Conservation (phyloP, 345 rosid genomes). For the Melaleuca quinquenervia region DNA sequence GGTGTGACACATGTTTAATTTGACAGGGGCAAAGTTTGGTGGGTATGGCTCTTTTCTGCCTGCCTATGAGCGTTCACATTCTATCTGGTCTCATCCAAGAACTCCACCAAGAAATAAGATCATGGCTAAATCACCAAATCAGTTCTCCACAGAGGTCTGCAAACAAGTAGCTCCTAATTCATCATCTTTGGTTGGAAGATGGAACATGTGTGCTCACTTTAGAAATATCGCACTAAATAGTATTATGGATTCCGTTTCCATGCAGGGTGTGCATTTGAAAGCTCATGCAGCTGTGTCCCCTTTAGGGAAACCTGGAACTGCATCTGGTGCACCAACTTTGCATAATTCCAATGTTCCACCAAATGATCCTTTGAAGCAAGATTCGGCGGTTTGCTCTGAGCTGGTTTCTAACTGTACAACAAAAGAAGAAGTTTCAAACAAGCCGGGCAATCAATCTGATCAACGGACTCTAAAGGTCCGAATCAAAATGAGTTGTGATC, state of each 20-base stretch:
- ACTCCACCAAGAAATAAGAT: conserved; percentile 16
- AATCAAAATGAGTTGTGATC: conserved; percentile 49
- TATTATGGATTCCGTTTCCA: neutral
- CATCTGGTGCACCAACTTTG: conserved; percentile 1
- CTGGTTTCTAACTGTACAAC: conserved; percentile 10
- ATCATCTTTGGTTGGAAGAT: conserved; percentile 2
- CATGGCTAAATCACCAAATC: conserved; percentile 16
- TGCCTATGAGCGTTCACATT: conserved; percentile 18
- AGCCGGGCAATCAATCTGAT: conserved; percentile 13
- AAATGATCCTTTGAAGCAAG: conserved; percentile 17
- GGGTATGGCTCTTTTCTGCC: conserved; percentile 75
- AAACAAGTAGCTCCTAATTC: neutral
- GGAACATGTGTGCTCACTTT: neutral
- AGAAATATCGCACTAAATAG: neutral
- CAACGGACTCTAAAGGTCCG: conserved; percentile 41
- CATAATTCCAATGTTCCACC: conserved; percentile 5
- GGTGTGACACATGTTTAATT: conserved; percentile 6
- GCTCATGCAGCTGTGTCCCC: conserved; percentile 17
- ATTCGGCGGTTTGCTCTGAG: conserved; percentile 9
- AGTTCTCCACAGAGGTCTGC: conserved; percentile 32
- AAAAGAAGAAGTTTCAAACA: conserved; percentile 20
- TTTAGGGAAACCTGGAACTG: conserved; percentile 6
- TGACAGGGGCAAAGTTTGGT: conserved; percentile 46
- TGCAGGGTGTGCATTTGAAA: conserved; percentile 34
- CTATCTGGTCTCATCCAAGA: conserved; percentile 17